These are phyloP conservation scores for Melaleuca quinquenervia DNA, from an alignment of 345 rosid species.

Conservation along the genomic window DNA sequence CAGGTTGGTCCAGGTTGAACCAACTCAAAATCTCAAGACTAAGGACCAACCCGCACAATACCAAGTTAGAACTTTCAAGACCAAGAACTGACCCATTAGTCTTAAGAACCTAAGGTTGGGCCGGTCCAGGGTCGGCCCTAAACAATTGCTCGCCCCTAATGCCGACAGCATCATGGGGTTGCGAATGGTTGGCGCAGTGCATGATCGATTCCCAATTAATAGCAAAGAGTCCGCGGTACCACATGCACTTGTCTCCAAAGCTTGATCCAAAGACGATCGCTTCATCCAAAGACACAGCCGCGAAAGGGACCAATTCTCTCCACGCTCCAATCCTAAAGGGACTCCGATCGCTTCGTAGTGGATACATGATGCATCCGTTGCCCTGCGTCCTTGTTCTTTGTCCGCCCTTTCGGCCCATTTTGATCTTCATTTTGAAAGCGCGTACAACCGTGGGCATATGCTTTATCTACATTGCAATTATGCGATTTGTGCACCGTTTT, in stretches of 20 bases:
- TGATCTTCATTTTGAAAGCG: not conserved
- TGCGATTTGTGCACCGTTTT: not conserved
- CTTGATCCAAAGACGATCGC: not conserved
- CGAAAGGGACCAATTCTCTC: not conserved
- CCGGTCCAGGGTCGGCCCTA: too few species aligned
- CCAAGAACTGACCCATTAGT: too few species aligned
- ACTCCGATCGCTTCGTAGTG: not conserved
- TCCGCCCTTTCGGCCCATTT: not conserved
- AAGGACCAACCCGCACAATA: too few species aligned
- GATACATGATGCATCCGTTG: not conserved
- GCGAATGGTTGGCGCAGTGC: too few species aligned
- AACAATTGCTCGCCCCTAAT: too few species aligned
- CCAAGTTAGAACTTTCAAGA: too few species aligned
- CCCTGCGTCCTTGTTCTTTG: not conserved
- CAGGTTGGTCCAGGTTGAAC: too few species aligned
- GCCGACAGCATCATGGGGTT: not conserved
- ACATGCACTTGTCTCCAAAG: too few species aligned
- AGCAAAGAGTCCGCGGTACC: too few species aligned
- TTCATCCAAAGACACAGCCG: not conserved
- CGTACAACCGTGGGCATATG: accelerated
- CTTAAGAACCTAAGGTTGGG: too few species aligned
- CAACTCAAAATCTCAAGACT: too few species aligned
- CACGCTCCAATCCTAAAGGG: not conserved
- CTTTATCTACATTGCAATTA: not conserved
- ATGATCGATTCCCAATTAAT: too few species aligned